phyloP scores from a whole-genome alignment of 345 rosid genomes.

The Camelina sativa region DNA sequence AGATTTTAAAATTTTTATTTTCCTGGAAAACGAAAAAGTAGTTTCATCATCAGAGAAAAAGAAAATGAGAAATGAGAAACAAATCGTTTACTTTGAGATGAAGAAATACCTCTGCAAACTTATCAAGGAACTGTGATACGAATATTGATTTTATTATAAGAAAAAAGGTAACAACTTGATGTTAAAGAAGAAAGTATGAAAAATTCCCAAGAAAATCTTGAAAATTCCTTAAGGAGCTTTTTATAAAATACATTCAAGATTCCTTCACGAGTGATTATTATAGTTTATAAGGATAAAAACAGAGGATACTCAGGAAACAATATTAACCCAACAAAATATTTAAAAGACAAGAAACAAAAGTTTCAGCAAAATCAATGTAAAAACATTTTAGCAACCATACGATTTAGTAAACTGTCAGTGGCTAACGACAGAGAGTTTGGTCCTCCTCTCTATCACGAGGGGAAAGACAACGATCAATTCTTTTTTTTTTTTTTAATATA shows the following conservation, averaged over 20 bases:
- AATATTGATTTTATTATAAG: slow-evolving; percentile 19
- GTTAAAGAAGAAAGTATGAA: slow-evolving; percentile 20
- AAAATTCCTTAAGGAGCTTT: slow-evolving; percentile 29
- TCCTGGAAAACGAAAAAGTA: neutral
- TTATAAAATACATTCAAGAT: slow-evolving; percentile 28
- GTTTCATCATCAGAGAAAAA: slow-evolving; percentile 10
- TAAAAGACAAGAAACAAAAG: slow-evolving; percentile 6
- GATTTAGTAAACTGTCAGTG: slow-evolving; percentile 43
- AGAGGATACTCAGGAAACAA: slow-evolving; percentile 22
- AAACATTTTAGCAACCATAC: slow-evolving; percentile 35
- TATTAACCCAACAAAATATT: neutral
- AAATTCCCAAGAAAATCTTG: slow-evolving; percentile 32
- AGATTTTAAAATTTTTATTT: neutral
- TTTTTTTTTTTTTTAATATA: neutral
- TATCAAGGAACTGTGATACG: slow-evolving; percentile 39
- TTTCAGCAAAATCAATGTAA: slow-evolving; percentile 7
- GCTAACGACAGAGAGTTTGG: slow-evolving; percentile 37
- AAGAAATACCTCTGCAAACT: slow-evolving; percentile 45
- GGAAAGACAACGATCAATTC: slow-evolving; percentile 20
- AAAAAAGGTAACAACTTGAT: slow-evolving; percentile 31
- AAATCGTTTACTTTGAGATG: slow-evolving; percentile 44
- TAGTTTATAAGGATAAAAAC: slow-evolving; percentile 24
- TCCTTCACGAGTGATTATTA: slow-evolving; percentile 29
- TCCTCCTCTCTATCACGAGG: slow-evolving; percentile 41
- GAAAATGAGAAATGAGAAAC: slow-evolving; percentile 23